phyloP scores from a whole-genome alignment of 495 filamentous ascomycete species.

The Xanthoparmelia taractica region DNA sequence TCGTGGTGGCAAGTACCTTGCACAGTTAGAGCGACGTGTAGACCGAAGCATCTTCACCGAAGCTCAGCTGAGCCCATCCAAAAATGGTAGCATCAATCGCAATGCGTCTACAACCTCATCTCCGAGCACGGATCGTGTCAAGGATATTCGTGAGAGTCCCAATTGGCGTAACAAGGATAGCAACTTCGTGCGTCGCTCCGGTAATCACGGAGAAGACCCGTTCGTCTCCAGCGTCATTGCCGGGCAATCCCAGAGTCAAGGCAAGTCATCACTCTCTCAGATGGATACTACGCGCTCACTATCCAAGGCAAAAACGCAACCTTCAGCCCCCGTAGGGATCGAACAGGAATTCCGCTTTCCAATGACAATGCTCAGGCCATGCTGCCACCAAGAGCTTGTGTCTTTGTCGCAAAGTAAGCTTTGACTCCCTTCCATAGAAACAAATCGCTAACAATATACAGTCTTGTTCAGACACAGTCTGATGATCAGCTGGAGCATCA shows the following conservation, averaged over 20 bases:
- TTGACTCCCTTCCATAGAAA: neutral
- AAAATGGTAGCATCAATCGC: neutral
- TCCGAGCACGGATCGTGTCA: slow-evolving; percentile 10
- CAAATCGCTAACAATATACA: slow-evolving; percentile 14
- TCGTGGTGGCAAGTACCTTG: slow-evolving; percentile 12
- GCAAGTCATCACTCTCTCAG: slow-evolving; percentile 3
- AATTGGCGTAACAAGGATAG: slow-evolving; percentile 18
- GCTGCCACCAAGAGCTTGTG: slow-evolving; percentile 47
- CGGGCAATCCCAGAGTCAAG: neutral
- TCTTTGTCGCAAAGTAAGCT: slow-evolving; percentile 61
- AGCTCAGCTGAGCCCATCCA: slow-evolving; percentile 13
- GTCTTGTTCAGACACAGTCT: slow-evolving; percentile 33
- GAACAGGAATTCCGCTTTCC: slow-evolving; percentile 24
- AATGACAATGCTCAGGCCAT: slow-evolving; percentile 50
- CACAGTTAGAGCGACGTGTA: slow-evolving; percentile 9
- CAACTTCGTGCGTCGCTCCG: slow-evolving; percentile 11
- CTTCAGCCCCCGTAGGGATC: slow-evolving; percentile 22
- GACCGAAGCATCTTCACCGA: slow-evolving; percentile 6
- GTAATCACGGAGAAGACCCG: slow-evolving; percentile 20
- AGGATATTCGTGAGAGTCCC: slow-evolving; percentile 12
- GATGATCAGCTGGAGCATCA: slow-evolving; percentile 46
- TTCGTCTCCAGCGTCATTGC: slow-evolving; percentile 16
- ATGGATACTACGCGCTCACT: neutral
- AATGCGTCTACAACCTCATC: slow-evolving; percentile 11
- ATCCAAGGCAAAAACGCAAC: neutral